Evolutionary conservation across 495 filamentous ascomycete genomes (phyloP).

Genomic region (Filosporella fistucella): DNA sequence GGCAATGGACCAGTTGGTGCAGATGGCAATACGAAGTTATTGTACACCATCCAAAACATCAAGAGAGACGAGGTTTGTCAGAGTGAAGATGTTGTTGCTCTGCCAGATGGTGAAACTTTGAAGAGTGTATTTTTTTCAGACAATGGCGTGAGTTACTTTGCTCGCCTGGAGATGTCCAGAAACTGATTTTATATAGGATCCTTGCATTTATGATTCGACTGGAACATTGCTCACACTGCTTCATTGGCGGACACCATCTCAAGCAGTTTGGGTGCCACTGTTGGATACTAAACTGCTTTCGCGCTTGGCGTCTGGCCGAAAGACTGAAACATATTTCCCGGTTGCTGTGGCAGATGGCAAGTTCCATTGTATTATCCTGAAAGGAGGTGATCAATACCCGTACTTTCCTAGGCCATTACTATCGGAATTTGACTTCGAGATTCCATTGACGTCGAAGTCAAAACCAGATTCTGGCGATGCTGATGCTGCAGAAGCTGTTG

Average conservation of each 20-base stretch:
- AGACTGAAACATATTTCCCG: conserved; percentile 90
- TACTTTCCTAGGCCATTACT: conserved; percentile 93
- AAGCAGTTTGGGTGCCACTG: conserved; percentile 87
- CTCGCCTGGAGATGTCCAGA: neutral
- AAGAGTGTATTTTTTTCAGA: conserved; percentile 90
- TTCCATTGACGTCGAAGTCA: conserved; percentile 62
- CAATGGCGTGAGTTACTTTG: conserved; percentile 56
- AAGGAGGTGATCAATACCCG: conserved; percentile 86
- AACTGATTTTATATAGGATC: conserved; percentile 51
- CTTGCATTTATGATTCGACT: conserved; percentile 88
- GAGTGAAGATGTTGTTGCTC: conserved; percentile 83
- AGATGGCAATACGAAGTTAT: conserved; percentile 67
- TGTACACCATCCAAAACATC: conserved; percentile 89
- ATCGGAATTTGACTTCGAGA: conserved; percentile 86
- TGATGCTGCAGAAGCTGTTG: conserved; percentile 30
- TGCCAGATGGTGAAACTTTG: conserved; percentile 65
- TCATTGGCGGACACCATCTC: conserved; percentile 82
- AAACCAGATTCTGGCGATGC: conserved; percentile 20
- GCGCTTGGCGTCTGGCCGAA: conserved; percentile 75
- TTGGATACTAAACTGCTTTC: conserved; percentile 82
- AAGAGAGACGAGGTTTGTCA: conserved; percentile 91
- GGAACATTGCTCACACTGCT: conserved; percentile 81
- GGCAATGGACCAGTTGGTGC: conserved; percentile 83
- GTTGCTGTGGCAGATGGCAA: conserved; percentile 87
- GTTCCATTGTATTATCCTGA: conserved; percentile 98